Evolutionary conservation across 441 rosid species (phyloP), one percentile per base, ranked within the genome.

Genomic region (Populus tomentosa): DNA sequence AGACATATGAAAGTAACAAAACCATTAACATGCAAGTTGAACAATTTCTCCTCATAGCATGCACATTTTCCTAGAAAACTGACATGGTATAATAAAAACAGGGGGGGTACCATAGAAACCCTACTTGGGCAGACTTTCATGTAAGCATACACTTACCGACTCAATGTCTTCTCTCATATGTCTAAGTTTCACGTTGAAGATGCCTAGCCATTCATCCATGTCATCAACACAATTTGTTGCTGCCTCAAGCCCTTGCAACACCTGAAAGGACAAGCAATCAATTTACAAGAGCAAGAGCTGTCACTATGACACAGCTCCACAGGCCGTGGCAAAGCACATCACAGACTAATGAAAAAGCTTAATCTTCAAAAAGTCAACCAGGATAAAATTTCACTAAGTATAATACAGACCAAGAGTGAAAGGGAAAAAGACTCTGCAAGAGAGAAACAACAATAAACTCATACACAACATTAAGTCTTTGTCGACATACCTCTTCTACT

Each of bases 141-240:
- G 35, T 35, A 32, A 56, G 66, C 53, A 82, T 36, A 53, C 75
- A 32, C 88, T 80, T 88, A 97, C 99, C 86, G 98, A 97, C 75
- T 91, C 97, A 84, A 97, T 94, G 77, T 94, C 99, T 84, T 97
- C 97, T 87, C 99, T 92, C 99, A 97, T 97, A 83, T 97, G 98
- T 86, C 98, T 94, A 82, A 97, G 96, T 86, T 97, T 97, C 69
- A 97, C 84, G 84, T 97, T 97, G 88, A 97, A 97, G 85, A 94
- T 94, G 79, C 99, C 91, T 81, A 97, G 82, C 98, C 99, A 97
- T 84, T 94, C 97, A 84, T 94, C 98, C 97, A 97, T 93, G 86
- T 97, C 98, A 77, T 94, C 99, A 76, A 89, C 98, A 81, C 95
- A 92, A 85, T 82, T 87, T 78, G 94, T 87, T 73, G 99, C 99